Evolutionary conservation across 305 asterid genomes (phyloP).

Genomic region (Fraxinus paxiana): DNA sequence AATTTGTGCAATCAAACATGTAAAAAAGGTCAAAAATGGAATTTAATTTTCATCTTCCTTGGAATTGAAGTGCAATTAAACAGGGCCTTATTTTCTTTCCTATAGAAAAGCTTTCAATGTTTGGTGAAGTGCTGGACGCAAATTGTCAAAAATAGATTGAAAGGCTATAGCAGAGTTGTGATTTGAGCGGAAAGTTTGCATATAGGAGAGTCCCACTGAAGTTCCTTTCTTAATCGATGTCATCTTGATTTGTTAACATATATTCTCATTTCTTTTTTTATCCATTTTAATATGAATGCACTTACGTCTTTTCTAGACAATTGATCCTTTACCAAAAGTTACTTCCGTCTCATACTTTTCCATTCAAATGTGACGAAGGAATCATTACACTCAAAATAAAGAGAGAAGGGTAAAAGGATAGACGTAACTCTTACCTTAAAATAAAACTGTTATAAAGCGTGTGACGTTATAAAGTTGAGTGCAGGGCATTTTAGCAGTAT

Average conservation of each 20-base stretch:
- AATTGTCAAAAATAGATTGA: not conserved
- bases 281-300: not conserved
- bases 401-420: not conserved
- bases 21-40: too few species aligned
- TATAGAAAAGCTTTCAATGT: constrained; percentile 5
- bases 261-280: not conserved
- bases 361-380: not conserved
- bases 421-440: not conserved
- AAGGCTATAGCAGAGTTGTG: not conserved
- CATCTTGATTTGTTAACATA: not conserved
- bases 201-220: not conserved
- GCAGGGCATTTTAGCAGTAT: not conserved
- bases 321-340: not conserved
- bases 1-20: too few species aligned
- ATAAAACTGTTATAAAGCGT: not conserved
- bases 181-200: not conserved
- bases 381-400: not conserved
- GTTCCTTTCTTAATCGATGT: not conserved
- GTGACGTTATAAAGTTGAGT: not conserved
- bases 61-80: too few species aligned
- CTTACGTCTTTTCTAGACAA: too few species aligned
- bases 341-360: not conserved
- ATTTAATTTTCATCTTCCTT: too few species aligned
- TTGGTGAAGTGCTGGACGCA: constrained; percentile 38
- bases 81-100: too few species aligned